A percentile compares a stretch with the other conserved stretches of the same genome.
These are phyloP conservation scores for Ustilago curta DNA, from an alignment of 1,284 basidiomycete species.

Conservation along the genomic window DNA sequence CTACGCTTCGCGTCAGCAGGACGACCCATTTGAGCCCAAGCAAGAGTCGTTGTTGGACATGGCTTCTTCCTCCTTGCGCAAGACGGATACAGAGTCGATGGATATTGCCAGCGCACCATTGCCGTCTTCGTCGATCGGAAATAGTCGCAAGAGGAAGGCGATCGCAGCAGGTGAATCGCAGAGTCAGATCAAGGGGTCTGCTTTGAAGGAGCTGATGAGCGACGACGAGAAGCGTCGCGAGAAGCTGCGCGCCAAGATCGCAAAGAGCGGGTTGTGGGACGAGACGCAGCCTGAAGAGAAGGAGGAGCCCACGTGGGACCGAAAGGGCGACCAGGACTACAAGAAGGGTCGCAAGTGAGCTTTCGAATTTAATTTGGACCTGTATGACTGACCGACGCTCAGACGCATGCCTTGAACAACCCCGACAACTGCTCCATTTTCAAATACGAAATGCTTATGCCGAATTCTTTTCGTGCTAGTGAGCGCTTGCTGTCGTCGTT, in stretches of 20 bases:
- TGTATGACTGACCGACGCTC: too few species aligned
- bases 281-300: constrained; percentile 63
- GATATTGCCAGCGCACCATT: constrained; percentile 40
- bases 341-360: constrained; percentile 43
- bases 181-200: constrained; percentile 1
- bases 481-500: background rate
- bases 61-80: constrained; percentile 7
- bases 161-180: constrained; percentile 14
- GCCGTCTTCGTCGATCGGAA: constrained; percentile 26
- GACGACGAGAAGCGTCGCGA: constrained; percentile 39
- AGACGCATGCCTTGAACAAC: background rate
- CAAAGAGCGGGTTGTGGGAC: constrained; percentile 57
- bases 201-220: background rate
- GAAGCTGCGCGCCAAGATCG: constrained; percentile 37
- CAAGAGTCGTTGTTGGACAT: background rate
- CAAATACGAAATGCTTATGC: constrained; percentile 2
- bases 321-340: constrained; percentile 59
- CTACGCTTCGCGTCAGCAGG: constrained; percentile 42
- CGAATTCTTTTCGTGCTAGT: too few species aligned
- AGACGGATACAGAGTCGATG: constrained; percentile 26
- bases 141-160: constrained; percentile 35
- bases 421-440: background rate
- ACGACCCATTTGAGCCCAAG: constrained; percentile 20
- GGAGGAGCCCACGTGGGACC: constrained; percentile 61
- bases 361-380: background rate